Base-by-base conservation (phyloP, 495 filamentous ascomycete species). In the Aspergillus taichungensis region DNA sequence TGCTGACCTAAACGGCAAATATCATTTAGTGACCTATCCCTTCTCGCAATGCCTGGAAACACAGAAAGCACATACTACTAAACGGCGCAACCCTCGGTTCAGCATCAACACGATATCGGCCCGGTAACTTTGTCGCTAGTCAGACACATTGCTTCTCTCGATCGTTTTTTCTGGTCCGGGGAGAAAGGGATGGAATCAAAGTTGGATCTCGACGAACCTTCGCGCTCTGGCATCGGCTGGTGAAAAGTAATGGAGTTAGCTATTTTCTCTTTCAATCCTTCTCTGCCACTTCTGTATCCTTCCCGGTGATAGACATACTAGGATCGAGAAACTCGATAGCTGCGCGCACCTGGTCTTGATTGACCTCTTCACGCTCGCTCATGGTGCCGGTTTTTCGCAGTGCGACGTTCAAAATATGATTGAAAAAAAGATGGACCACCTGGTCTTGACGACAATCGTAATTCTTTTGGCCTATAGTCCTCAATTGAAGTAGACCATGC, bases 61-160 rank as follows among this genome's bases (percentile, higher is more conserved):
- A 27, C 36, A 36, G 13, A 35, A 42, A 40, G 12, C 34, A 62
- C 74, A 45, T 55, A 79, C 79, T 44, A 67, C 74, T 43, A 83
- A 74, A 56, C 90, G 75, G 48, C 86, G 77, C 54, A 87, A 69
- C 48, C 84, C 85, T 53, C 87, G 85, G 61, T 94, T 88, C 35
- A 97, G 77, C 90, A 97, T 97, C 57, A 91, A 69, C 48, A 94
- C 80, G 60, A 92, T 89, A 56, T 91, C 87, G 36, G 87, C 77
- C 59, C 86, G 78, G 66, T 92, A 92, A 54, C 77, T 80, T 30
- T 52, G 4, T 52, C 43, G 10, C 29, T 9, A 6, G 56, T 66
- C 36, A 61, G 58, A 46, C 9, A 34, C n/a, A 13, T 30, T 37
- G 33, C 30, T 18, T 18, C 6, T 13, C n/a, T 27, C 11, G 14